Conservation (phyloP, 257 asterid species). For the Solanum lycopersicoides region DNA sequence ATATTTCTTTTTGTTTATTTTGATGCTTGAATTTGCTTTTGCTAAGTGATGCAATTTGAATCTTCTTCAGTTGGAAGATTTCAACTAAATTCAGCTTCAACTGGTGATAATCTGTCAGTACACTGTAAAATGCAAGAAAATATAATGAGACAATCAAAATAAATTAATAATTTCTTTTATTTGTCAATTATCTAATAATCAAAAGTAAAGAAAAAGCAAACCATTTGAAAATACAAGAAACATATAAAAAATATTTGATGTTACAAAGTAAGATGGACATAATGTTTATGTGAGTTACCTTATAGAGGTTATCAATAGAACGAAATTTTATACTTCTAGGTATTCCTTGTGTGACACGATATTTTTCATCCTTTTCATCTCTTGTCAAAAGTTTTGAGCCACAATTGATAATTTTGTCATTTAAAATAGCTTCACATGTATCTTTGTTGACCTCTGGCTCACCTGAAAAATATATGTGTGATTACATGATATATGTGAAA, state of each 20-base stretch:
- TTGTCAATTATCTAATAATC: background rate
- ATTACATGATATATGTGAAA: background rate
- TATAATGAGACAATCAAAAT: background rate
- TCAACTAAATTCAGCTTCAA: background rate
- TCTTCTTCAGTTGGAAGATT: background rate
- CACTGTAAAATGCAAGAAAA: background rate
- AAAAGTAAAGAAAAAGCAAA: background rate
- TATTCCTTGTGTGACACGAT: background rate
- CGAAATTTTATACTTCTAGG: background rate
- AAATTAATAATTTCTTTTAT: background rate
- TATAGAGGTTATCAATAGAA: background rate
- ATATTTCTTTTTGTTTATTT: background rate
- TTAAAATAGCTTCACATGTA: background rate
- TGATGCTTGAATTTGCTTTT: background rate
- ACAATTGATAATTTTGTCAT: background rate
- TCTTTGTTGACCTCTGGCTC: background rate
- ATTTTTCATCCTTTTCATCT: background rate
- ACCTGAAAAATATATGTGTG: background rate
- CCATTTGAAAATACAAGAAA: background rate
- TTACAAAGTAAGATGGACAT: background rate
- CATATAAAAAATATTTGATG: background rate
- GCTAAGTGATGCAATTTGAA: background rate
- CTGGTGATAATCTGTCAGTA: background rate
- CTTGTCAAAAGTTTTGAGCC: background rate
- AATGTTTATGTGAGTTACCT: background rate